Evolutionary conservation across 495 filamentous ascomycete species (phyloP).

Genomic region (Penicillium waksmanii): DNA sequence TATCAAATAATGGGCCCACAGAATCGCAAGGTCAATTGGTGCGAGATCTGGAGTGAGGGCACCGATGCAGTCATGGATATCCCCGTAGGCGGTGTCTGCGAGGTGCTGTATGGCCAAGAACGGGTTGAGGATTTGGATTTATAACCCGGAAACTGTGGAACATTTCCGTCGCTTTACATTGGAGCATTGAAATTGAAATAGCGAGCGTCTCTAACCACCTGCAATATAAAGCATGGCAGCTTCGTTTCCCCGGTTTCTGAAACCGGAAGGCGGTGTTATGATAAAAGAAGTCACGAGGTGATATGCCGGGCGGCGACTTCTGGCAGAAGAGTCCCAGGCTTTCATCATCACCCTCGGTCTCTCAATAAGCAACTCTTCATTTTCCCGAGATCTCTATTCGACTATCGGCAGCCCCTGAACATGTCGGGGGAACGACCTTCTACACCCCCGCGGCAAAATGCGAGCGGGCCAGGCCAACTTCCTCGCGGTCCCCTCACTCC

Average conservation of each 20-base stretch:
- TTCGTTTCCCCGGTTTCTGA: background rate
- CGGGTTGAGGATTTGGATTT: slow-evolving; percentile 38
- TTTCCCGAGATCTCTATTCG: background rate
- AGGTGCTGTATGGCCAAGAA: slow-evolving; percentile 65
- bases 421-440: slow-evolving; percentile 52
- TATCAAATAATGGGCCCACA: slow-evolving; percentile 54
- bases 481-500: slow-evolving; percentile 67
- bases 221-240: background rate
- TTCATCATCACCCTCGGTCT: background rate
- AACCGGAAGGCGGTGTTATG: background rate
- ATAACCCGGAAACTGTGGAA: background rate
- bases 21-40: slow-evolving; percentile 66
- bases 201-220: too few relatives aligned
- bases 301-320: slow-evolving; percentile 7
- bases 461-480: slow-evolving; percentile 41
- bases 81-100: slow-evolving; percentile 94
- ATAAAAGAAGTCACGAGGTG: slow-evolving; percentile 13
- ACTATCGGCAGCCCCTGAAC: background rate
- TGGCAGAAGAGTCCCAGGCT: background rate
- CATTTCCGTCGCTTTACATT: too few relatives aligned
- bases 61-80: slow-evolving; percentile 99
- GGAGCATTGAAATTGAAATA: too few relatives aligned
- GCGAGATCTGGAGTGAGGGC: slow-evolving; percentile 80
- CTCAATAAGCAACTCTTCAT: background rate
- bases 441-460: slow-evolving; percentile 61